phyloP scores from a whole-genome alignment of 2,329 filamentous ascomycete species.

The Alternaria brassicicola region DNA sequence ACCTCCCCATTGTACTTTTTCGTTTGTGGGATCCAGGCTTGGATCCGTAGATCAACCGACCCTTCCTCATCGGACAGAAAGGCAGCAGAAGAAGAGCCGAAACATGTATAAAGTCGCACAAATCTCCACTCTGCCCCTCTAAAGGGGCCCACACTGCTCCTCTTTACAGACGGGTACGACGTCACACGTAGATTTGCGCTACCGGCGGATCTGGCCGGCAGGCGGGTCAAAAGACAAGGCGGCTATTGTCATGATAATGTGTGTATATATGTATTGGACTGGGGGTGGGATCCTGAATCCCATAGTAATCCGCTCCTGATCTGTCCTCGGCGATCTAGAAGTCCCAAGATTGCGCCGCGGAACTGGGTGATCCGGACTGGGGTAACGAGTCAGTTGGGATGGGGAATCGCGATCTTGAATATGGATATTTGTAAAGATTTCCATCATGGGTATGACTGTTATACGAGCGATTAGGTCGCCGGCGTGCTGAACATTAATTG shows the following conservation, averaged over 20 bases:
- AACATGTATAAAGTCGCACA: constrained; percentile 1
- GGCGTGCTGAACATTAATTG: neutral
- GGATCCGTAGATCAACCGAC: neutral
- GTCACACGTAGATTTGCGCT: constrained; percentile 9
- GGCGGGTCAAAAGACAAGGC: constrained; percentile 2
- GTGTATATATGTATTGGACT: neutral
- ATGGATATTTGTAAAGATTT: neutral
- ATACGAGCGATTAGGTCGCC: neutral
- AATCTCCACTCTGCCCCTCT: constrained; percentile 1
- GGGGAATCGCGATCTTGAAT: neutral
- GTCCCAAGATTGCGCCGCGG: constrained; percentile 6
- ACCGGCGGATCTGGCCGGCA: constrained; percentile 8
- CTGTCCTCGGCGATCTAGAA: constrained; percentile 11
- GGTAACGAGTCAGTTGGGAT: constrained; percentile 9
- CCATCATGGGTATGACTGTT: neutral
- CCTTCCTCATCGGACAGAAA: constrained; percentile 1
- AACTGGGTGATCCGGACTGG: constrained; percentile 12
- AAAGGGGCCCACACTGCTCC: neutral
- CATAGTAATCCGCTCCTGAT: neutral
- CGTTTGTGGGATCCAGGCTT: neutral
- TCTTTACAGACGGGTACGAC: constrained; percentile 1
- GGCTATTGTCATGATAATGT: constrained; percentile 4
- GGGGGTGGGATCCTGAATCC: constrained; percentile 1
- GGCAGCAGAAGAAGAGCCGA: neutral
- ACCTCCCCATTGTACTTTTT: neutral